A percentile compares a stretch with the other conserved stretches of the same genome.
phyloP scores from a whole-genome alignment of 495 filamentous ascomycete species.

The Penicillium robsamsonii region DNA sequence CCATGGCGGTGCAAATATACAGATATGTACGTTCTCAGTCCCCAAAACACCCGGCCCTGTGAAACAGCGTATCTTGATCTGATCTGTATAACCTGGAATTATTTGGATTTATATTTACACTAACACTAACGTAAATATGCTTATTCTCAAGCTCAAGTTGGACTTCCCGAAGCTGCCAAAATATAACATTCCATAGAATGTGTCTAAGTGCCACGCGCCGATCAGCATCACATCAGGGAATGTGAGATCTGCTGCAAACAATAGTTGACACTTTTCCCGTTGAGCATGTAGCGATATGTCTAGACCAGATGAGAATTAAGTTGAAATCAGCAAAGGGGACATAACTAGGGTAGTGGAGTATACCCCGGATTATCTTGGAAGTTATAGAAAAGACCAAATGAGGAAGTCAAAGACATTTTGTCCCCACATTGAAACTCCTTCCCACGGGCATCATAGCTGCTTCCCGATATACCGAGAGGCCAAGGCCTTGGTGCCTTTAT shows the following conservation, averaged over 20 bases:
- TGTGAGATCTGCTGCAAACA: slow-evolving; percentile 5
- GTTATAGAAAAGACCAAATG: background rate
- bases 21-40: background rate
- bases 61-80: background rate
- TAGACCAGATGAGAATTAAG: background rate
- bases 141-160: background rate
- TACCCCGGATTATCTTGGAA: background rate
- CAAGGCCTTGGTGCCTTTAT: slow-evolving; percentile 23
- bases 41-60: background rate
- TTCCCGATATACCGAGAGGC: background rate
- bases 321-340: background rate
- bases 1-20: background rate
- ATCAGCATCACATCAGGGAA: slow-evolving; percentile 2
- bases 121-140: background rate
- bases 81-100: background rate
- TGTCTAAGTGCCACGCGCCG: slow-evolving; percentile 2
- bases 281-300: background rate
- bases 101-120: background rate
- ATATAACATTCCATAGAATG: background rate
- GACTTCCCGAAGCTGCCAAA: slow-evolving; percentile 1
- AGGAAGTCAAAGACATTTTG: background rate
- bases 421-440: background rate
- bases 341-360: background rate
- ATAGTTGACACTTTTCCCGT: background rate
- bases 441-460: background rate